These are phyloP conservation scores for Lumnitzera littorea DNA, from an alignment of 345 rosid species.

Conservation along the genomic window DNA sequence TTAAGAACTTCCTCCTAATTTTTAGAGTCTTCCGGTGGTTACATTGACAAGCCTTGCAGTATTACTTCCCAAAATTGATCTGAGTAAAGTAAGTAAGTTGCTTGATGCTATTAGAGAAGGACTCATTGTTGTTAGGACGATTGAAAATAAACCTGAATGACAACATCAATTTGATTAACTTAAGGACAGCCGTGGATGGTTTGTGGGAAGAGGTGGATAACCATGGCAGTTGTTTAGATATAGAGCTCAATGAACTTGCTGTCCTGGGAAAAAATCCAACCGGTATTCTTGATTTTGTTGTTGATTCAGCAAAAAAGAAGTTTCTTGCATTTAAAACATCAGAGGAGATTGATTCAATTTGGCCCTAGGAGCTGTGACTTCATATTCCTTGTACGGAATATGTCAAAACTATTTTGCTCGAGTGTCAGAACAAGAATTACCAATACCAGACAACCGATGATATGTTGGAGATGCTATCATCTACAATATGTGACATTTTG, in stretches of 20 bases:
- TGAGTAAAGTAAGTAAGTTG: constrained; percentile 20
- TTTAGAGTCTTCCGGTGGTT: too few species aligned
- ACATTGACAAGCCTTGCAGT: too few species aligned
- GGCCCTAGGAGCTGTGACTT: constrained; percentile 71
- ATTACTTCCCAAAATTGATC: too few species aligned
- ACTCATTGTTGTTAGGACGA: constrained; percentile 32
- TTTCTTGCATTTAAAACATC: too few species aligned
- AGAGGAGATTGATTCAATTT: constrained; percentile 19
- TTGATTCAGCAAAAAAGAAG: constrained; percentile 5
- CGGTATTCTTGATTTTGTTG: too few species aligned
- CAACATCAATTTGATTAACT: constrained; percentile 26
- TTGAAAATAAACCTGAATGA: constrained; percentile 35
- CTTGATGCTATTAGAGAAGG: constrained; percentile 52
- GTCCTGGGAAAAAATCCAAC: constrained; percentile 21
- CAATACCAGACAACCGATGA: constrained; percentile 19
- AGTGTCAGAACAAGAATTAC: constrained; percentile 13
- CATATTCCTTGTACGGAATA: constrained; percentile 75
- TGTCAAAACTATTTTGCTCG: constrained; percentile 45
- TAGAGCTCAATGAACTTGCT: constrained; percentile 53
- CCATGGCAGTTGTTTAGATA: constrained; percentile 57
- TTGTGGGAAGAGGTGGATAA: constrained; percentile 64
- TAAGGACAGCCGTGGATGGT: constrained; percentile 46
- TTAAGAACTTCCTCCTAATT: too few species aligned
- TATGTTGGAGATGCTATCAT: constrained; percentile 32
- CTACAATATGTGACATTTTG: constrained; percentile 55